Base-by-base conservation (phyloP, 768 basidiomycete genomes). In the Panaeolus papilionaceus region DNA sequence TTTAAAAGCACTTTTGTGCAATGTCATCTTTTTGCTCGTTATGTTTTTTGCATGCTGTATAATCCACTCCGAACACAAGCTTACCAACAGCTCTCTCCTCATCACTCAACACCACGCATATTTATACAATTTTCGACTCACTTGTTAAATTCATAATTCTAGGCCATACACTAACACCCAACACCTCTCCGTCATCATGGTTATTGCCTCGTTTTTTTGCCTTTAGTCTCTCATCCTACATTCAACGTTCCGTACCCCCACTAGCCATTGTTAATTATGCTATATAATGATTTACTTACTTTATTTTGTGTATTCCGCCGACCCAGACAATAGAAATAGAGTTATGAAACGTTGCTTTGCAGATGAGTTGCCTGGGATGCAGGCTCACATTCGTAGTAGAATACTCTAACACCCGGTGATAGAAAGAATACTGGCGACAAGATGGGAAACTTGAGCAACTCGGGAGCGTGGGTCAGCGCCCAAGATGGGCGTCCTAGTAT, bases 251-350 rank as follows among this genome's bases (percentile, higher is more conserved):
- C 37, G 28, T 39, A 23, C 6, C 44, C 62, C 62, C 38, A 38
- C 62, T 39, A 42, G 38, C 4, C 62, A 63, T 63, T 63, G 44
- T 63, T 40, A 40, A 63, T 42, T 63, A 63, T 26, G 40, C 20
- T 63, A 45, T 42, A 63, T 63, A 63, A 63, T 63, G 44, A 42
- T 40, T 38, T 42, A 42, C 39, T 63, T 63, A 63, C 39, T 58
- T 58, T 58, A 28, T 28, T 16, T 16, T 58, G 54, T 58, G 54
- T 58, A 58, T 33, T 58, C 33, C 12, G 54, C 18, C 47, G 14
- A 58, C 54, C 8, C 11, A 58, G 28, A 16, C 26, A 58, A 58
- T 58, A 58, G 54, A 58, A 58, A 33, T 58, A 58, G 28, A 58
- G 4, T 51, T 23, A 40, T 40, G 8, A 51, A 51, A 26, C 49